phyloP scores from a whole-genome alignment of 331 rosid species.

The Rhamnella rubrinervis region DNA sequence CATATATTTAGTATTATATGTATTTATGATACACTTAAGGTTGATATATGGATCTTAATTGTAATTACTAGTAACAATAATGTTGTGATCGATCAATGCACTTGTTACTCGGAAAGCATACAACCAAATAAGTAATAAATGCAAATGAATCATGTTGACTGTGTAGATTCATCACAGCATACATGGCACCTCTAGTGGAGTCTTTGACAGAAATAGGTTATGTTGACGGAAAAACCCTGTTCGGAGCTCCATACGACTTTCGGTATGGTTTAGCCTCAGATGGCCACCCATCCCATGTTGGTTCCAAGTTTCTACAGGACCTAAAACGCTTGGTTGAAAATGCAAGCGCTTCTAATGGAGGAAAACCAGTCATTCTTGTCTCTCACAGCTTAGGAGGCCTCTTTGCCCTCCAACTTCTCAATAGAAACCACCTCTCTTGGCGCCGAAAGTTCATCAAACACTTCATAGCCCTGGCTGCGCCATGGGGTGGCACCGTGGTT shows the following conservation, averaged over 20 bases:
- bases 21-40: too few relatives aligned
- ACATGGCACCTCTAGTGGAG: constrained; percentile 70
- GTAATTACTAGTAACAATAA: too few relatives aligned
- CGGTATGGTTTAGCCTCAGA: constrained; percentile 80
- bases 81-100: not conserved
- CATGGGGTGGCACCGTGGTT: constrained; percentile 85
- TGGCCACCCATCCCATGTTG: constrained; percentile 65
- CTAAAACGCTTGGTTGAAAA: constrained; percentile 61
- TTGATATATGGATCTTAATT: too few relatives aligned
- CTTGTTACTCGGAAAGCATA: not conserved
- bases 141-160: not conserved
- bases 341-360: constrained; percentile 64
- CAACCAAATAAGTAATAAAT: not conserved
- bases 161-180: constrained; percentile 53
- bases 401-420: constrained; percentile 67
- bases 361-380: constrained; percentile 68
- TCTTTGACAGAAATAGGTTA: constrained; percentile 66
- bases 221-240: constrained; percentile 53
- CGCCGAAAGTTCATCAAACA: constrained; percentile 58
- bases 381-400: constrained; percentile 87
- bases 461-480: constrained; percentile 68
- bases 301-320: constrained; percentile 67
- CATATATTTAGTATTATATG: too few relatives aligned
- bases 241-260: constrained; percentile 94
- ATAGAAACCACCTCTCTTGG: constrained; percentile 63